Conservation (phyloP, 805 yeast genomes). For the Hanseniaspora jakobsenii region DNA sequence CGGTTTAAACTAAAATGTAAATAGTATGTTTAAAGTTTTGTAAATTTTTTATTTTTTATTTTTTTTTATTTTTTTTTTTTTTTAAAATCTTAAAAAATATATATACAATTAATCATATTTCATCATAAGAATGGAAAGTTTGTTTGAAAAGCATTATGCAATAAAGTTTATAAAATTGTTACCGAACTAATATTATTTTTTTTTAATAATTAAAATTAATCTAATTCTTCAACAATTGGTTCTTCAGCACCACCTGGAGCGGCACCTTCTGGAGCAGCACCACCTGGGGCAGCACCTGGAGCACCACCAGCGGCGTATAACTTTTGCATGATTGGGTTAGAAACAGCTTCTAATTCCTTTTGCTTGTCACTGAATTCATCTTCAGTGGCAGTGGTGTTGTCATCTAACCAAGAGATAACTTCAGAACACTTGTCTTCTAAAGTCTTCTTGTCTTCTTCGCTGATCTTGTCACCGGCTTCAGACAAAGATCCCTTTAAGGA, state of each 20-base stretch:
- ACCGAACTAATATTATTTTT: not conserved
- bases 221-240: slow-evolving; percentile 64
- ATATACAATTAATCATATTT: too few species aligned
- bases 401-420: slow-evolving; percentile 83
- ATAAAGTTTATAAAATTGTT: too few species aligned
- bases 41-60: not conserved
- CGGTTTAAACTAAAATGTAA: not conserved
- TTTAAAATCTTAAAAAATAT: not conserved
- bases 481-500: slow-evolving; percentile 72
- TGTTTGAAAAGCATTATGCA: too few species aligned
- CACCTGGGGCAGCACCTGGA: slow-evolving; percentile 63
- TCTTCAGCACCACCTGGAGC: slow-evolving; percentile 49
- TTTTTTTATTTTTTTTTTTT: slow-evolving; percentile 1
- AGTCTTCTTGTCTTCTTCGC: slow-evolving; percentile 57
- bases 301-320: slow-evolving; percentile 88
- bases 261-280: slow-evolving; percentile 54
- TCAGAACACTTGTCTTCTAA: slow-evolving; percentile 75
- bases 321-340: slow-evolving; percentile 94
- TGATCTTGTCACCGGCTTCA: slow-evolving; percentile 73
- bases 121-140: too few species aligned
- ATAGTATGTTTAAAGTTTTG: not conserved
- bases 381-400: slow-evolving; percentile 78
- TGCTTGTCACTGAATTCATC: slow-evolving; percentile 90
- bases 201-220: slow-evolving; percentile 10
- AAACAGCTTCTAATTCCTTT: slow-evolving; percentile 91